A percentile compares a stretch with the other conserved stretches of the same genome.
Evolutionary conservation across 2,329 filamentous ascomycete species (phyloP).

Genomic region (Colletotrichum sp.): DNA sequence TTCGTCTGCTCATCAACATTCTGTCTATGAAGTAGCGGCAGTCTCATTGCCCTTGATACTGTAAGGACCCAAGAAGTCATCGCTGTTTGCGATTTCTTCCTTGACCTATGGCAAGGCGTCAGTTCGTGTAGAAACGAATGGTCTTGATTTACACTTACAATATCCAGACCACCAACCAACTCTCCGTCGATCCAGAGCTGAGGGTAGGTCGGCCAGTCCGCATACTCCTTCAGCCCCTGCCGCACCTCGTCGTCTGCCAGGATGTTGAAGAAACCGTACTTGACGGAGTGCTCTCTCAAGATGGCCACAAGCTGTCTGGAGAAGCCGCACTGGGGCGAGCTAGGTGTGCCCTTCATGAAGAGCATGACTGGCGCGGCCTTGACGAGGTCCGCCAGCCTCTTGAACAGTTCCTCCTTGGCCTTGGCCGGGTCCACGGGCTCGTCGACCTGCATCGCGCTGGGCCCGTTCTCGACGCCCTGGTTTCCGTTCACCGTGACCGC

Average conservation of each 20-base stretch:
- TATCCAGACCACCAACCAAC: constrained; percentile 91
- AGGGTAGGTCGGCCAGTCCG: constrained; percentile 98
- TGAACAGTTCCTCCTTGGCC: constrained; percentile 84
- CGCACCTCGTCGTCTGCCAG: constrained; percentile 96
- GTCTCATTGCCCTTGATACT: constrained; percentile 55
- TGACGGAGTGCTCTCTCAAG: constrained; percentile 85
- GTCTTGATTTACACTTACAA: constrained; percentile 65
- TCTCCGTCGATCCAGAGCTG: constrained; percentile 93
- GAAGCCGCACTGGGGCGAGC: constrained; percentile 88
- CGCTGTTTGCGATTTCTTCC: constrained; percentile 86
- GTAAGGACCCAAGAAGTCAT: constrained; percentile 82
- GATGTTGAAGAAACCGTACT: constrained; percentile 99
- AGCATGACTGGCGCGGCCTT: constrained; percentile 98
- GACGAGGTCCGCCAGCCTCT: constrained; percentile 81
- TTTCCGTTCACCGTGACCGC: constrained; percentile 42
- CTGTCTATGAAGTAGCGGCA: constrained; percentile 33
- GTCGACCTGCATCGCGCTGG: constrained; percentile 20
- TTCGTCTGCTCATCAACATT: neutral
- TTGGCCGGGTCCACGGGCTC: constrained; percentile 47
- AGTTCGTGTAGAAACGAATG: neutral
- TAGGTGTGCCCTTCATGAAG: constrained; percentile 98
- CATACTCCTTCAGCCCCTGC: constrained; percentile 94
- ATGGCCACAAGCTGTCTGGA: constrained; percentile 88
- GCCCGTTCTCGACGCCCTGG: constrained; percentile 26
- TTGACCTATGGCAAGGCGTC: constrained; percentile 68